Conservation (phyloP, 129 eudicot genomes). For the Lactuca sativa region DNA sequence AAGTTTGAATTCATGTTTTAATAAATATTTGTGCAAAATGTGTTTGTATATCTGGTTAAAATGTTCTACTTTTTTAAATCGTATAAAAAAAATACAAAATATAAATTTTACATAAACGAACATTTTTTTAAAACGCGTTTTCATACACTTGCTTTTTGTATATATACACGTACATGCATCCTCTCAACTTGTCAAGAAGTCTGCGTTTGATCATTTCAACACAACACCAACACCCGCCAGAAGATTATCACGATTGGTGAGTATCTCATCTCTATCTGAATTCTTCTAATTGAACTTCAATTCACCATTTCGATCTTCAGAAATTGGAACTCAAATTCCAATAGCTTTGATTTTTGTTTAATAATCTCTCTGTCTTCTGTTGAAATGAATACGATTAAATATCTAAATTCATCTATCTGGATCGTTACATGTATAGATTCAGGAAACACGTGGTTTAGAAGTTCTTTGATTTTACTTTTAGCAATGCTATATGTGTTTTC, state of each 20-base stretch:
- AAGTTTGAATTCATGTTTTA: too few species aligned
- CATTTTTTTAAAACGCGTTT: not conserved
- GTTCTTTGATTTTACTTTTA: not conserved
- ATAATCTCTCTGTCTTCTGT: not conserved
- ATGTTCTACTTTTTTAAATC: too few species aligned
- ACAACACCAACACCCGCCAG: not conserved
- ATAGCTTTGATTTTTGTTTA: slow-evolving; percentile 4
- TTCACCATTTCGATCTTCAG: slow-evolving; percentile 5
- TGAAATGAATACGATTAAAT: slow-evolving; percentile 5
- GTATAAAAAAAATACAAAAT: too few species aligned
- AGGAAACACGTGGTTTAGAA: not conserved
- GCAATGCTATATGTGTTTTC: not conserved
- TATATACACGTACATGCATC: slow-evolving; percentile 3
- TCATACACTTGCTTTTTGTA: not conserved
- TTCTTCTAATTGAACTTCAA: not conserved
- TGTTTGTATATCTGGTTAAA: too few species aligned
- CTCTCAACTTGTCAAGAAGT: slow-evolving; percentile 11
- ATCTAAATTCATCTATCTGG: not conserved
- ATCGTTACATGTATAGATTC: slow-evolving; percentile 6
- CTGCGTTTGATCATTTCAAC: slow-evolving; percentile 12
- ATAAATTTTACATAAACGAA: too few species aligned
- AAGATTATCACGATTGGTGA: slow-evolving; percentile 16
- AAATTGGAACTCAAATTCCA: not conserved
- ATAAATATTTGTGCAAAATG: too few species aligned
- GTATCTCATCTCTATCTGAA: not conserved